Conservation (phyloP, 495 filamentous ascomycete genomes). For the Aspergillus kassunensis region DNA sequence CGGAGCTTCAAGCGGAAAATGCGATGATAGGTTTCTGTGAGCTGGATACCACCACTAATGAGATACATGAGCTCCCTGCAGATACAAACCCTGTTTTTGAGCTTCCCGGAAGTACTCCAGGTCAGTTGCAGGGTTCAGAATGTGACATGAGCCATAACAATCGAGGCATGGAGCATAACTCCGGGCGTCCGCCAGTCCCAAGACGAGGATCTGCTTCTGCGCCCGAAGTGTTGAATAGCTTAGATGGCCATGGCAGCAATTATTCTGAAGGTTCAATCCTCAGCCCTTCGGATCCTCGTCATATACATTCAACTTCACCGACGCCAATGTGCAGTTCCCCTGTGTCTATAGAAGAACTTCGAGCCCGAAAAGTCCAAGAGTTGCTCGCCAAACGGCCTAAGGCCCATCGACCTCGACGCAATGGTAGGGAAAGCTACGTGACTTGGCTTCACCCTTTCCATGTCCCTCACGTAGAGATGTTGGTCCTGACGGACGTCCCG, state of each 20-base stretch:
- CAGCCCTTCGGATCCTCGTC: not conserved
- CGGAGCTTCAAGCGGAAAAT: constrained; percentile 31
- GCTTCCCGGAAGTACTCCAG: constrained; percentile 36
- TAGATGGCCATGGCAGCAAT: not conserved
- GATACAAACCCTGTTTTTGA: constrained; percentile 36
- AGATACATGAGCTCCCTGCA: constrained; percentile 45
- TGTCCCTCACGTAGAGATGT: constrained; percentile 51
- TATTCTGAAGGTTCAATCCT: not conserved
- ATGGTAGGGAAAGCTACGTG: constrained; percentile 30
- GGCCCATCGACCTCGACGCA: constrained; percentile 24
- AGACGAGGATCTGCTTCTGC: constrained; percentile 44
- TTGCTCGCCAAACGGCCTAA: constrained; percentile 35
- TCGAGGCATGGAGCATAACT: constrained; percentile 13
- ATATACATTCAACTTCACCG: constrained; percentile 3
- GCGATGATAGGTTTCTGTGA: constrained; percentile 23
- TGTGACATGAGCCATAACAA: not conserved
- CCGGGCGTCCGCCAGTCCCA: constrained; percentile 25
- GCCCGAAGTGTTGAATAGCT: constrained; percentile 34
- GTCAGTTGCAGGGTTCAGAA: not conserved
- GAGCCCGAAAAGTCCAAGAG: constrained; percentile 28
- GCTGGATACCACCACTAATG: constrained; percentile 40
- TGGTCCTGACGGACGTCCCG: constrained; percentile 59
- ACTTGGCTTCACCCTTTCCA: constrained; percentile 54
- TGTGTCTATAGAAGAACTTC: constrained; percentile 22
- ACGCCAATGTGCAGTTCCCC: constrained; percentile 25